Evolutionary conservation across 208 protist species (phyloP).

Genomic region (Leptomonas seymouri): DNA sequence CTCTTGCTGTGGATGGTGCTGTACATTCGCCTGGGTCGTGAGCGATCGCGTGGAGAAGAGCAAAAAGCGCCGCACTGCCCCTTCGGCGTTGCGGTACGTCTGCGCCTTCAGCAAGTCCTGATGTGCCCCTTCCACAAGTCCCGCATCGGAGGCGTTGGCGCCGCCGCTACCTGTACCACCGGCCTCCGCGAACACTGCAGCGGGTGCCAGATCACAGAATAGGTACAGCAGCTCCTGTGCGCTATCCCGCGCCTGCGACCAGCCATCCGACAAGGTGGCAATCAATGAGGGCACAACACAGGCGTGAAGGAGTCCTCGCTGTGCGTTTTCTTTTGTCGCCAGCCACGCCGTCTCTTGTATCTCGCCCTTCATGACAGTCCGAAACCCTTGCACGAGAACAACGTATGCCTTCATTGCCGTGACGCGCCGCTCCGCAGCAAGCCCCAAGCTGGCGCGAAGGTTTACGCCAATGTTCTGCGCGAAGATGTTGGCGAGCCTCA

Average conservation of each 20-base stretch:
- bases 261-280: slow-evolving; percentile 72
- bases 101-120: slow-evolving; percentile 37
- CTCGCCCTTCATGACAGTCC: slow-evolving; percentile 3
- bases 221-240: slow-evolving; percentile 56
- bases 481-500: slow-evolving; percentile 38
- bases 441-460: slow-evolving; percentile 22
- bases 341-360: neutral
- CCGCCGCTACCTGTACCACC: neutral
- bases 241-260: slow-evolving; percentile 55
- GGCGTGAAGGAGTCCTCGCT: slow-evolving; percentile 28
- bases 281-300: slow-evolving; percentile 51
- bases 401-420: slow-evolving; percentile 57
- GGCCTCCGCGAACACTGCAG: slow-evolving; percentile 27
- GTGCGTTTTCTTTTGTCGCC: slow-evolving; percentile 1
- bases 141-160: neutral
- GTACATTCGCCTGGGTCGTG: slow-evolving; percentile 5
- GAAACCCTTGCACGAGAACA: slow-evolving; percentile 36
- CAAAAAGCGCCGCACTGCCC: slow-evolving; percentile 63
- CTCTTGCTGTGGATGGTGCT: slow-evolving; percentile 25
- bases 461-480: slow-evolving; percentile 58
- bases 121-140: slow-evolving; percentile 16
- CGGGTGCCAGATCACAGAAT: slow-evolving; percentile 45
- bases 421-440: slow-evolving; percentile 69
- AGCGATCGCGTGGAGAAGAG: slow-evolving; percentile 32
- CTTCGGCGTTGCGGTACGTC: slow-evolving; percentile 75